Base-by-base conservation (phyloP, 306 rosid species). In the Trichosanthes truncata region DNA sequence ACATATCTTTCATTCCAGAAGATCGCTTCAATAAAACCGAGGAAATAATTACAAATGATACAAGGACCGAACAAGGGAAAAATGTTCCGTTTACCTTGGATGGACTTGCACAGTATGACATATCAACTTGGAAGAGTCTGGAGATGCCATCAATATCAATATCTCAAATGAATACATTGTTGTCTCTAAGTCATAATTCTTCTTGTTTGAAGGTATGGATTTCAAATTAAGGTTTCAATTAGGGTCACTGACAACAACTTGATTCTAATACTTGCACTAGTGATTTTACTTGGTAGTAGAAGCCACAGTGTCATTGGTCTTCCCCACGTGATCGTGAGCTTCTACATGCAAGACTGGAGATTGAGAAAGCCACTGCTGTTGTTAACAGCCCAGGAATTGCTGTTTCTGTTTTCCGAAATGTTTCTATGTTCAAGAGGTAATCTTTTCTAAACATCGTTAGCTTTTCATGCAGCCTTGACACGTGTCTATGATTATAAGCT, bases 371-470 rank as follows among this genome's bases (percentile, higher is more conserved):
- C 55, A 89, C 84, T 14, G 53, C 74, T 9, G 7, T 84, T 38
- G 63, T 85, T 72, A 86, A 86, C 69, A 53, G 74, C 79, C 61
- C 78, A 46, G 91, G 86, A 80, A 90, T 92, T 74, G 80, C 85
- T 86, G 88, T 87, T 45, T 91, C 89, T 77, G 52, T 90, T 81
- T 94, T 89, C 79, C 84, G 87, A 23, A 84, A 94, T 71, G 79
- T 87, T 82, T 89, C 91, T 81, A 87, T 76, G 86, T 94, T 94
- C 84, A 88, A 68, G 83, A 88, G 97, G 98, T 92, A 82, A 82
- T 36, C 63, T 45, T 12, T 48, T 68, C 66, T 52, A 20, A 76
- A 35, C 78, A 65, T 17, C 2, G 33, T 21, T 68, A n/a, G 75
- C 29, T 69, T 66, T 61, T 69, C 33, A 9, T 69, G 35, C 33